Conservation (phyloP, 345 rosid genomes). For the Brassica napus region DNA sequence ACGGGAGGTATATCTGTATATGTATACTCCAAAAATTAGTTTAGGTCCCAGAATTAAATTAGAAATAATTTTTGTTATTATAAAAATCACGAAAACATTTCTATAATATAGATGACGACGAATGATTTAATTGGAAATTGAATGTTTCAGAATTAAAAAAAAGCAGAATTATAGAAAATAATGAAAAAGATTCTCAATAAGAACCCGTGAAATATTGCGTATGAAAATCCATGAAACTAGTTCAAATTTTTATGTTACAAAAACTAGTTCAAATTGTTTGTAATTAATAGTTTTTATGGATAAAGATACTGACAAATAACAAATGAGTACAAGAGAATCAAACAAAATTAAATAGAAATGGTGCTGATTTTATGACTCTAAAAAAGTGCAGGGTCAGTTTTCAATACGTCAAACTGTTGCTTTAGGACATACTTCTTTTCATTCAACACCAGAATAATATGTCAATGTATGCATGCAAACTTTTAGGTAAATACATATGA, state of each 20-base stretch:
- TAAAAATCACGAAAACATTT: background rate
- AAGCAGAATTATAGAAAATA: background rate
- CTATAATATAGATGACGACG: background rate
- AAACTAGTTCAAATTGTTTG: background rate
- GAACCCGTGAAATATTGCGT: background rate
- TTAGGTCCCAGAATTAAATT: background rate
- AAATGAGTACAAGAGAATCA: background rate
- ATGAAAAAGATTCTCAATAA: background rate
- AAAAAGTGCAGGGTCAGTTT: background rate
- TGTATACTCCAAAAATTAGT: background rate
- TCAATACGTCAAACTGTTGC: slow-evolving; percentile 1
- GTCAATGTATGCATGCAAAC: background rate
- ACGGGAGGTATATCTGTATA: background rate
- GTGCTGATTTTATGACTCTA: slow-evolving; percentile 2
- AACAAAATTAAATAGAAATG: background rate
- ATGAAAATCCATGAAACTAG: background rate
- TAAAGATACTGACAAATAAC: background rate
- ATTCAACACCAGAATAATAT: background rate
- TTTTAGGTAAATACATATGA: background rate
- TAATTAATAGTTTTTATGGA: background rate
- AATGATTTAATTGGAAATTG: background rate
- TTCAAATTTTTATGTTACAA: background rate
- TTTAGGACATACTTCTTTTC: background rate
- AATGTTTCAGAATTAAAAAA: background rate
- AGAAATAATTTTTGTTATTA: background rate